phyloP scores from a whole-genome alignment of 345 rosid species.

The Atalantia buxifolia region DNA sequence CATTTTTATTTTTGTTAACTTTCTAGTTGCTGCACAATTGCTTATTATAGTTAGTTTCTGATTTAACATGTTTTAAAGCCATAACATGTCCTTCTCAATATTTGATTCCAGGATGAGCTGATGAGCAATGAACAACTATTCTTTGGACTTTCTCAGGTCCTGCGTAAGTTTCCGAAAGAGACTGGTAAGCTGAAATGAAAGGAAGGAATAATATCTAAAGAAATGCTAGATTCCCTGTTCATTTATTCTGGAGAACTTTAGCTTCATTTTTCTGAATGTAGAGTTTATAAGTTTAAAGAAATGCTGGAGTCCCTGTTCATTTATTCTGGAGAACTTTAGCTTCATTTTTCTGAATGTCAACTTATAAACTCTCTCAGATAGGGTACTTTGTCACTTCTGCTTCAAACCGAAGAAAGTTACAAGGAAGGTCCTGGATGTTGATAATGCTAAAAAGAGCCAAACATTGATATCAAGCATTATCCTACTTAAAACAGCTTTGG shows the following conservation, averaged over 20 bases:
- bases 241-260: conserved; percentile 15
- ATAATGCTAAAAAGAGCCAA: conserved; percentile 82
- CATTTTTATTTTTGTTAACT: neutral
- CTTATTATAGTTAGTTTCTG: neutral
- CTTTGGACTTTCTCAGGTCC: conserved; percentile 92
- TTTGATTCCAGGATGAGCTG: conserved; percentile 76
- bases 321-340: conserved; percentile 17
- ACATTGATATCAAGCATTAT: conserved; percentile 82
- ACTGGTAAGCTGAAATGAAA: conserved; percentile 49
- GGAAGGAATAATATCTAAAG: conserved; percentile 6
- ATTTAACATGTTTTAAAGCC: conserved; percentile 2
- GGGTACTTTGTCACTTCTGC: conserved; percentile 98
- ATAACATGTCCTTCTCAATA: conserved; percentile 11
- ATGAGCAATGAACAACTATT: conserved; percentile 94
- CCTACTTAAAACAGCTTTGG: conserved; percentile 89
- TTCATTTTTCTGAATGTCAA: conserved; percentile 16
- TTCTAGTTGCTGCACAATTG: neutral
- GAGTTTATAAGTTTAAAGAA: too few species aligned
- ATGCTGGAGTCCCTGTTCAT: conserved; percentile 9
- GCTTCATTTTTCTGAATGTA: conserved; percentile 17
- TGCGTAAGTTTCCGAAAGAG: conserved; percentile 96
- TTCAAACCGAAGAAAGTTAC: conserved; percentile 86
- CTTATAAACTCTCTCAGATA: conserved; percentile 47
- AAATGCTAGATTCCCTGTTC: conserved; percentile 11
- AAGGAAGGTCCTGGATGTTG: conserved; percentile 53